phyloP scores from a whole-genome alignment of 331 rosid genomes.

The Quercus lobata region DNA sequence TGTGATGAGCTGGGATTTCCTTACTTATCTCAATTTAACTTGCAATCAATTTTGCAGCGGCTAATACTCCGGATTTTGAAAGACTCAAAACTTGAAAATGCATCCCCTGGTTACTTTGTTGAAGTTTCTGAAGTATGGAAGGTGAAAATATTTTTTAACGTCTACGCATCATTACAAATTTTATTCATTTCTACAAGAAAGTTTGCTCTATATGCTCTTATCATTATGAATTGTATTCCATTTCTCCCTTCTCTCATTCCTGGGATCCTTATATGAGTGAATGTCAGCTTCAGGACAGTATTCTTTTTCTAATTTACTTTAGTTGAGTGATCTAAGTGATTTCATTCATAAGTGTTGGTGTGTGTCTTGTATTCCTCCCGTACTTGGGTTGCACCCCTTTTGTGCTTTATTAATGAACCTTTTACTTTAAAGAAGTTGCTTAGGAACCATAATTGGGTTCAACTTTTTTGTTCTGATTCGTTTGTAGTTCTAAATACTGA shows the following conservation, averaged over 20 bases:
- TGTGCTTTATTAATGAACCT: background rate
- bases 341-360: no score
- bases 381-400: no score
- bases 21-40: background rate
- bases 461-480: background rate
- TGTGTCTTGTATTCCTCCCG: no score
- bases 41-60: conserved; percentile 43
- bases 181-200: background rate
- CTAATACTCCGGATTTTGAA: conserved; percentile 51
- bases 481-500: background rate
- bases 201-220: background rate
- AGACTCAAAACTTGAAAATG: conserved; percentile 24
- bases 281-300: no score
- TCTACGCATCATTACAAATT: background rate
- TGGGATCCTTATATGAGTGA: no score
- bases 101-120: conserved; percentile 23
- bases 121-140: conserved; percentile 45
- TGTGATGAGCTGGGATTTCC: conserved; percentile 12
- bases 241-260: no score
- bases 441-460: background rate
- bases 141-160: conserved; percentile 30
- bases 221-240: no score
- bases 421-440: background rate
- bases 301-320: no score
- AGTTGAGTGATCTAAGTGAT: no score